Evolutionary conservation across 192 early-diverging fungal species (phyloP), one percentile per base, ranked within the genome.

Genomic region (Phlyctochytrium arcticum): DNA sequence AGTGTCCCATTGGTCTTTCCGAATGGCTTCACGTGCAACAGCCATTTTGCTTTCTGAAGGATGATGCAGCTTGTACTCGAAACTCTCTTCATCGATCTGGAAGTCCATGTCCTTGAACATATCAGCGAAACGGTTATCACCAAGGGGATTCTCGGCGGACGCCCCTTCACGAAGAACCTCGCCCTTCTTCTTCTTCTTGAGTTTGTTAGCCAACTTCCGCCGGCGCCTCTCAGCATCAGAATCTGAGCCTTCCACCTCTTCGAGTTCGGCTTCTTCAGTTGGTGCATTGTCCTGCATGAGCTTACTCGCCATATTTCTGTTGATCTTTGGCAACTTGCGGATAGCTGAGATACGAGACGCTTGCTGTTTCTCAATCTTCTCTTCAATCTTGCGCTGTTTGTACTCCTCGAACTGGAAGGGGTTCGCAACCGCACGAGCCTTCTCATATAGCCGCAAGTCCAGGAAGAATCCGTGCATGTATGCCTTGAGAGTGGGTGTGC

Each of bases 401-500:
- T 93, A 93, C 67, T 95, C 93, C 27, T 94, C 91, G 74, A 89
- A 98, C 15, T 91, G 92, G 72, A 97, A 97, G 50, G 96, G 96
- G 72, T 96, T 94, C 31, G 92, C 90, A 68, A 98, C 96, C 2
- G 90, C 82, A 78, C 90, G 92, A 37, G 95, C 95, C 57, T 93
- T 92, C 73, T 98, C 91, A 65, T 98, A 97, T 48, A 98, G 74
- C 32, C 94, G 86, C 70, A 94, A 83, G 66, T 98, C 94, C 44
- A 98, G 80, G 73, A 98, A 98, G 88, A 93, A 98, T 53, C 96
- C 96, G 73, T 98, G 96, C 94, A 98, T 96, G 67, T 98, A 98
- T 1, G 94, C 90, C 66, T 92, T 93, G 65, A 96, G 85, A 7
- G 95, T 85, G 61, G 90, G 86, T 33, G 92, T 92, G 24, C 96